A percentile compares a stretch with the other conserved stretches of the same genome.
These are phyloP conservation scores for Claviceps sp. DNA, from an alignment of 2,329 filamentous ascomycete species.

Conservation along the genomic window DNA sequence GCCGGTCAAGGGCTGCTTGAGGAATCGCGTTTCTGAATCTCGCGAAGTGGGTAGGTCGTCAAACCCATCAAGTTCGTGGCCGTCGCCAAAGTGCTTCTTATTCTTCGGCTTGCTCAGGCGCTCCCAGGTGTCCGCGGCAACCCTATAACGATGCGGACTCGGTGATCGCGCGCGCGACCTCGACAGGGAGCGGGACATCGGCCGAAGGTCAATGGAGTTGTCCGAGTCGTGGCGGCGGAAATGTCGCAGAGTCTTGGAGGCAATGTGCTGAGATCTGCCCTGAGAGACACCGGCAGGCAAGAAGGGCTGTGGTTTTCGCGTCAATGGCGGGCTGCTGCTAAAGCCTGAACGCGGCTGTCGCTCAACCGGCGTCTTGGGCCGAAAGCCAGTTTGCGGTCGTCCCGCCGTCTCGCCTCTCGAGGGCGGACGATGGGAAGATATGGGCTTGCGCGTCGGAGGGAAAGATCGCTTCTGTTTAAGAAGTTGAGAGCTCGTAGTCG, in stretches of 20 bases:
- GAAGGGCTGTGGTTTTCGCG: slow-evolving; percentile 58
- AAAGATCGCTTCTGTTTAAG: slow-evolving; percentile 53
- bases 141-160: slow-evolving; percentile 37
- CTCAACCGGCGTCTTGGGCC: slow-evolving; percentile 62
- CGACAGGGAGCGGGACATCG: slow-evolving; percentile 43
- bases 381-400: slow-evolving; percentile 37
- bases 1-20: slow-evolving; percentile 58
- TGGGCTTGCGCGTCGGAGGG: slow-evolving; percentile 43
- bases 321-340: slow-evolving; percentile 35
- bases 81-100: slow-evolving; percentile 63
- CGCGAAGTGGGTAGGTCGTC: slow-evolving; percentile 88
- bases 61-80: slow-evolving; percentile 81
- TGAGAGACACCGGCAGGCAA: slow-evolving; percentile 62
- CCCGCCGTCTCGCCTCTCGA: slow-evolving; percentile 39
- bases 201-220: slow-evolving; percentile 43
- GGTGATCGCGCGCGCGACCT: slow-evolving; percentile 46
- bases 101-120: slow-evolving; percentile 56
- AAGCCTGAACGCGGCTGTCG: slow-evolving; percentile 34
- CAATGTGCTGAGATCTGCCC: slow-evolving; percentile 65
- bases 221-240: slow-evolving; percentile 79
- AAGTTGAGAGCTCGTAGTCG: slow-evolving; percentile 53
- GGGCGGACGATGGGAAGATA: slow-evolving; percentile 40
- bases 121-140: slow-evolving; percentile 41
- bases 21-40: slow-evolving; percentile 65
- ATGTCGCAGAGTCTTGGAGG: slow-evolving; percentile 54